phyloP scores from a whole-genome alignment of 176 grass and related monocot species.

The Miscanthus lutarioriparius region DNA sequence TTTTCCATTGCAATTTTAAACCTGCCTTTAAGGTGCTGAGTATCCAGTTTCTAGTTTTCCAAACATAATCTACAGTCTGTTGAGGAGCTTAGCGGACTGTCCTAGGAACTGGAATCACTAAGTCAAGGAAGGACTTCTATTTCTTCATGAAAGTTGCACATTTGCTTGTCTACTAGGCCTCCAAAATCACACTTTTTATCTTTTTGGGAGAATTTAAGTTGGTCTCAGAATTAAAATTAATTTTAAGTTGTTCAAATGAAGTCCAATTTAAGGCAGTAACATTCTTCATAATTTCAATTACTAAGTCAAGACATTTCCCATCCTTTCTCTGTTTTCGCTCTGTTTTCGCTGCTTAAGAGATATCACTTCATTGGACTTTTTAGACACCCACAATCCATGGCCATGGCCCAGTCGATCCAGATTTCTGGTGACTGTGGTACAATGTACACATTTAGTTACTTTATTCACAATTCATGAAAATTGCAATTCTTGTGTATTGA shows the following conservation, averaged over 20 bases:
- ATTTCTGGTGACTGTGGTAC: not conserved
- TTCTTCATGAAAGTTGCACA: not conserved
- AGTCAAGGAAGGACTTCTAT: not conserved
- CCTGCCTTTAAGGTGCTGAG: not conserved
- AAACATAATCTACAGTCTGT: not conserved
- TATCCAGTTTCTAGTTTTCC: constrained; percentile 31
- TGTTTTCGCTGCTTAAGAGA: not conserved
- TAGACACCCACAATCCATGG: not conserved
- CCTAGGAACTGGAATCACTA: constrained; percentile 19
- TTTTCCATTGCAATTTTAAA: constrained; percentile 33
- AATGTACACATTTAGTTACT: not conserved
- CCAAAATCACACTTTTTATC: not conserved
- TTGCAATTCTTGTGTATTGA: constrained; percentile 4
- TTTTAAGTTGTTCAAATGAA: not conserved
- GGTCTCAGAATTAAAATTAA: not conserved
- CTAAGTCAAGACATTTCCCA: not conserved
- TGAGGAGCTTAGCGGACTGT: not conserved
- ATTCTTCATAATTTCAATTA: not conserved
- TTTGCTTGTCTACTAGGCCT: constrained; percentile 10
- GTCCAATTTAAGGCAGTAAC: constrained; percentile 15
- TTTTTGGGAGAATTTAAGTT: not conserved
- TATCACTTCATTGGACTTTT: not conserved
- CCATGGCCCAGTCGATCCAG: not conserved
- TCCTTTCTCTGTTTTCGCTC: not conserved
- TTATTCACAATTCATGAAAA: not conserved